Conservation (phyloP, 306 rosid species). For the Trichosanthes cucumerina region DNA sequence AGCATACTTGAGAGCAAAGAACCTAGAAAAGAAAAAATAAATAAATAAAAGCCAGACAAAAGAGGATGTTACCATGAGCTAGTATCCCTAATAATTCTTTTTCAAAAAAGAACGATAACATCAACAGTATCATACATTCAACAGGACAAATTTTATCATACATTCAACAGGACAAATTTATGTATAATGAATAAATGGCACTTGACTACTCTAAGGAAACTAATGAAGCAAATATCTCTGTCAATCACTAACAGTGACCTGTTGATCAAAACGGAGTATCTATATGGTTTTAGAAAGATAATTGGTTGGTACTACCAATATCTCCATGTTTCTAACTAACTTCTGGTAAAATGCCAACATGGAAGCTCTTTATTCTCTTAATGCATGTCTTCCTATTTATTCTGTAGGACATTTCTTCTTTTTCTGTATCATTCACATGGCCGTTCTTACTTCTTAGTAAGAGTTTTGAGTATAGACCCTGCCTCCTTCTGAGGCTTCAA, state of each 20-base stretch:
- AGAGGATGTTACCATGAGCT: not conserved
- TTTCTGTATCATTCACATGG: no score
- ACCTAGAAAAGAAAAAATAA: slow-evolving; percentile 27
- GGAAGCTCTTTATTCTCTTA: no score
- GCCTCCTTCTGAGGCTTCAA: no score
- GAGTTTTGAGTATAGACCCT: no score
- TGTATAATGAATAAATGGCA: not conserved
- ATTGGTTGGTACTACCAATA: no score
- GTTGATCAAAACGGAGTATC: no score
- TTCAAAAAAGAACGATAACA: not conserved
- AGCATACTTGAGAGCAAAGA: slow-evolving; percentile 88
- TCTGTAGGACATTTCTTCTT: no score
- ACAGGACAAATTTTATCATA: not conserved
- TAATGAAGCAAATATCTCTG: not conserved
- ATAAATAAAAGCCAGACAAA: slow-evolving; percentile 1
- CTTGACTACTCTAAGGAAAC: not conserved
- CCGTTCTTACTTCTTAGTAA: no score
- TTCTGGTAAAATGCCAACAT: no score
- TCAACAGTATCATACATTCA: not conserved
- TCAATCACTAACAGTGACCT: not conserved
- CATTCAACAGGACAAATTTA: not conserved
- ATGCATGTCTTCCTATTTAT: no score
- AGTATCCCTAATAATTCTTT: not conserved
- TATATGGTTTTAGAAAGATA: no score
- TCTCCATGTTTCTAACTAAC: no score